These are phyloP conservation scores for Emmonsiellopsis sp. DNA, from an alignment of 2,329 filamentous ascomycete genomes.

Conservation along the genomic window DNA sequence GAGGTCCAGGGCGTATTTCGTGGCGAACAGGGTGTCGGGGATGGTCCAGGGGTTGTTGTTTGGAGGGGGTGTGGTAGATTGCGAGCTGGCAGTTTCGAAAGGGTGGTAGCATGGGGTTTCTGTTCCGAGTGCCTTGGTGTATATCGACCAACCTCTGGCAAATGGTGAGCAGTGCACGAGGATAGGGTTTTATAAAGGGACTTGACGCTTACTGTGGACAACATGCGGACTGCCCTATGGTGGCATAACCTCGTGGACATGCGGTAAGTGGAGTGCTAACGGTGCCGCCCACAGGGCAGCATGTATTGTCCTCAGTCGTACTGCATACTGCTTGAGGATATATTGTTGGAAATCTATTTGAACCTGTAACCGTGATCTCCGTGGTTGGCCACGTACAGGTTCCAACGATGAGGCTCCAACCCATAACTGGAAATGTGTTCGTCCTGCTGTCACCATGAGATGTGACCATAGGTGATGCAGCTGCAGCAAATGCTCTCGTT, in stretches of 20 bases:
- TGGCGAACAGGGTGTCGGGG: slow-evolving; percentile 17
- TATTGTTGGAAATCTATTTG: not conserved
- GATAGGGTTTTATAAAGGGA: not conserved
- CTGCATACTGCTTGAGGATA: slow-evolving; percentile 16
- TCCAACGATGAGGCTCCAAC: slow-evolving; percentile 9
- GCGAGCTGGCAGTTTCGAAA: slow-evolving; percentile 8
- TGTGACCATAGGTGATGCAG: not conserved
- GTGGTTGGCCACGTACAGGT: slow-evolving; percentile 11
- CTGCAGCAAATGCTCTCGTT: not conserved
- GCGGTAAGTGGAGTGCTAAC: slow-evolving; percentile 7
- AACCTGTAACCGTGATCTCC: slow-evolving; percentile 4
- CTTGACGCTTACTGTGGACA: slow-evolving; percentile 15
- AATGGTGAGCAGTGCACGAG: not conserved
- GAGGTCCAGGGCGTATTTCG: slow-evolving; percentile 17
- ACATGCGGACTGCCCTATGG: slow-evolving; percentile 11
- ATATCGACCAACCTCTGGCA: slow-evolving; percentile 15
- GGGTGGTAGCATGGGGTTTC: slow-evolving; percentile 20
- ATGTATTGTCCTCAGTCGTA: slow-evolving; percentile 5
- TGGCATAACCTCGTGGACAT: slow-evolving; percentile 15
- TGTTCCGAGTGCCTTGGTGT: slow-evolving; percentile 16
- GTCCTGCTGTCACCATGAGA: not conserved
- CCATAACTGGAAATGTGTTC: not conserved
- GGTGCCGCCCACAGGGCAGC: slow-evolving; percentile 12
- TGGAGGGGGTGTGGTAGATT: slow-evolving; percentile 12
- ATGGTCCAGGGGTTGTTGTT: slow-evolving; percentile 16